These are phyloP conservation scores for Blastobotrys robertii DNA, from an alignment of 805 yeast genomes.

Conservation along the genomic window DNA sequence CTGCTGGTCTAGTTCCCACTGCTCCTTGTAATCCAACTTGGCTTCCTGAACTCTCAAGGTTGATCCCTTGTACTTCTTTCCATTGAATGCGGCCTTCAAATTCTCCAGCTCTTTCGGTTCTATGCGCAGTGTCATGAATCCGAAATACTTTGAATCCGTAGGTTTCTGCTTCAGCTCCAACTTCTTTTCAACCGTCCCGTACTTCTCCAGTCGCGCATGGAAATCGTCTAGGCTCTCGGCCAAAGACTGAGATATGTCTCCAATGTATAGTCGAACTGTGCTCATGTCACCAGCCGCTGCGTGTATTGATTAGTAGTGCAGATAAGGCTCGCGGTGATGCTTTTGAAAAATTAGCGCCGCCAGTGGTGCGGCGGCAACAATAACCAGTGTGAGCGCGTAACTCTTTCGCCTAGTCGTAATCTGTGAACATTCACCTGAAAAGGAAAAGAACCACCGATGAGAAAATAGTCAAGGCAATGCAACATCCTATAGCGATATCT, in stretches of 20 bases:
- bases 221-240: conserved; percentile 39
- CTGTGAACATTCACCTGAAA: too few species aligned
- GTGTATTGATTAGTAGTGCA: too few species aligned
- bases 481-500: too few species aligned
- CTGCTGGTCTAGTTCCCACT: conserved; percentile 38
- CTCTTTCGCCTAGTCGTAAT: too few species aligned
- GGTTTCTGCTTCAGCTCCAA: conserved; percentile 50
- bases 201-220: conserved; percentile 46
- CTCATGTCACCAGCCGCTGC: background rate
- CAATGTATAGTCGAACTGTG: conserved; percentile 47
- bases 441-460: too few species aligned
- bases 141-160: conserved; percentile 47
- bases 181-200: conserved; percentile 43
- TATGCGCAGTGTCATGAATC: conserved; percentile 52
- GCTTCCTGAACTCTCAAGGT: conserved; percentile 55
- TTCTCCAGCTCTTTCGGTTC: conserved; percentile 36
- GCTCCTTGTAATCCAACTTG: conserved; percentile 38
- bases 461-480: too few species aligned
- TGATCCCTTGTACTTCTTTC: conserved; percentile 67
- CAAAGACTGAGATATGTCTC: conserved; percentile 50
- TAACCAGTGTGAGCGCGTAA: too few species aligned
- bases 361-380: background rate
- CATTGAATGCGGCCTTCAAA: conserved; percentile 52
- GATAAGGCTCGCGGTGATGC: too few species aligned
- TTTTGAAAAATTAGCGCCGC: too few species aligned